Evolutionary conservation across 202 grass and related monocot genomes (phyloP).

Genomic region (Hordeum pubiflorum): DNA sequence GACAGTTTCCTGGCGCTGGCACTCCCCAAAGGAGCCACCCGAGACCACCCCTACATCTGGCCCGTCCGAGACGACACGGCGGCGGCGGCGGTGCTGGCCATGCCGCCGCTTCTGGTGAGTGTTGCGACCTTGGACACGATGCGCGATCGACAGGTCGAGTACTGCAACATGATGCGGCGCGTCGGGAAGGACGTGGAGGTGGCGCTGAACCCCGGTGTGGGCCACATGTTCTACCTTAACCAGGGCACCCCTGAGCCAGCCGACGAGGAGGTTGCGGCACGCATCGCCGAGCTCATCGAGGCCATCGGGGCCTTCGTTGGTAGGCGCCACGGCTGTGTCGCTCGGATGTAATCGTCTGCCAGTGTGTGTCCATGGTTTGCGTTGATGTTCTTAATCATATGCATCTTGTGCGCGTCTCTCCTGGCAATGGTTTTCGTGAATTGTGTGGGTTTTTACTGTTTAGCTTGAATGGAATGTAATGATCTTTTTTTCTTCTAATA

Average conservation of each 20-base stretch:
- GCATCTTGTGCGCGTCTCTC: not conserved
- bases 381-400: not conserved
- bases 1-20: not conserved
- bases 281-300: not conserved
- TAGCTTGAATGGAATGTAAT: not conserved
- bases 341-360: not conserved
- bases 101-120: not conserved
- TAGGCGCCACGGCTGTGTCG: not conserved
- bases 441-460: not conserved
- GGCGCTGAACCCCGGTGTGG: not conserved
- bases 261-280: not conserved
- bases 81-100: not conserved
- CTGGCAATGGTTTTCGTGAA: not conserved
- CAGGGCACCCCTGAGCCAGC: not conserved
- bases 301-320: not conserved
- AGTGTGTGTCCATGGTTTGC: not conserved
- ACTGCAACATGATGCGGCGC: not conserved
- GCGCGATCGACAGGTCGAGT: conserved; percentile 1
- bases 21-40: not conserved
- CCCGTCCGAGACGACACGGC: not conserved
- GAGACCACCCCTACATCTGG: conserved; percentile 4
- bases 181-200: not conserved
- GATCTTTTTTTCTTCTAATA: too few species aligned
- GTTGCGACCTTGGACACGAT: not conserved
- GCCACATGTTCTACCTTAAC: not conserved